phyloP scores from a whole-genome alignment of 2,329 filamentous ascomycete genomes.

The Aureobasidium lini region DNA sequence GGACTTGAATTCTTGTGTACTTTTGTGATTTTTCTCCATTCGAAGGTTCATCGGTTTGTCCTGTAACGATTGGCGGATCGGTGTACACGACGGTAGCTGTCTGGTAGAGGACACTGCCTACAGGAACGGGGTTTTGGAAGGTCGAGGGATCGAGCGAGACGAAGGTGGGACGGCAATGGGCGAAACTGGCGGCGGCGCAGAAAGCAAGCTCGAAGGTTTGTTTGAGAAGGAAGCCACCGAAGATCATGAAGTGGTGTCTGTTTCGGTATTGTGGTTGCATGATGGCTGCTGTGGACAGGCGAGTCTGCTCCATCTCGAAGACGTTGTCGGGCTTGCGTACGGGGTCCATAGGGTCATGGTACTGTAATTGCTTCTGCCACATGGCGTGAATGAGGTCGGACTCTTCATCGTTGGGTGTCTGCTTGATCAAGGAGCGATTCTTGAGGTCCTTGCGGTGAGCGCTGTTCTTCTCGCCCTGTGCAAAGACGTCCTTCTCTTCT shows the following conservation, averaged over 20 bases:
- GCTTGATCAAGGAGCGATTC: conserved; percentile 54
- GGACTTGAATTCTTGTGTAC: conserved; percentile 59
- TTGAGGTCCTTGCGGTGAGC: conserved; percentile 57
- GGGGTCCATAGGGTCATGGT: conserved; percentile 52
- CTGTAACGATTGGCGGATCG: conserved; percentile 48
- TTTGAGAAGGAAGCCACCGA: conserved; percentile 66
- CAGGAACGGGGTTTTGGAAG: conserved; percentile 67
- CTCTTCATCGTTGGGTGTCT: conserved; percentile 63
- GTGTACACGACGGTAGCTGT: conserved; percentile 66
- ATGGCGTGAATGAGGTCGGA: conserved; percentile 65
- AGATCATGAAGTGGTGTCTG: conserved; percentile 70
- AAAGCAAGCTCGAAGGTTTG: conserved; percentile 71
- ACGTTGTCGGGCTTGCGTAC: conserved; percentile 50
- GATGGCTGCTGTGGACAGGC: conserved; percentile 59
- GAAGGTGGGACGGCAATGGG: conserved; percentile 62
- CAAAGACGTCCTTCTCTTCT: conserved; percentile 58
- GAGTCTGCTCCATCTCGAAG: conserved; percentile 55
- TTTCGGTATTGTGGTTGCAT: conserved; percentile 70
- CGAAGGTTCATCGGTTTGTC: conserved; percentile 29
- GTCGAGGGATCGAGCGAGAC: conserved; percentile 66
- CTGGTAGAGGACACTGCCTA: conserved; percentile 67
- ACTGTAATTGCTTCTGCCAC: conserved; percentile 62
- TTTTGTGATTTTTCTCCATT: conserved; percentile 23
- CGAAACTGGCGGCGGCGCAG: conserved; percentile 64
- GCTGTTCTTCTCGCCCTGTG: conserved; percentile 58